Evolutionary conservation across 371 early-diverging fungal genomes (phyloP), one percentile per base, ranked within the genome.

Genomic region (Basidiobolus meristosporus): DNA sequence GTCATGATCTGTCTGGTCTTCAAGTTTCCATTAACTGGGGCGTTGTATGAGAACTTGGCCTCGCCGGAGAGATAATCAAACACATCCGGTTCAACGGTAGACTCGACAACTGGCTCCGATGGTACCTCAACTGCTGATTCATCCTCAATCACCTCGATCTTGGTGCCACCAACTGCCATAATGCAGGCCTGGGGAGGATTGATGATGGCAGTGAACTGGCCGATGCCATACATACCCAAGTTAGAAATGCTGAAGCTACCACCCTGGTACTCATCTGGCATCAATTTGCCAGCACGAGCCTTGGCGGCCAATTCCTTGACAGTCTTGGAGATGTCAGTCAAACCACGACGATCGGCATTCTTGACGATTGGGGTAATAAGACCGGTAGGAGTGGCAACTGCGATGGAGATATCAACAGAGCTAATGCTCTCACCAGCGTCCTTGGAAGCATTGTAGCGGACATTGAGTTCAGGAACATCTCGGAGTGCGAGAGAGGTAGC

Each of bases 221-320:
- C 70, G 57, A 93, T 70, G 39, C 90, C 90, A 48, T 62, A 92
- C 98, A 97, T 97, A 57, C 98, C 98, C 47, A 97, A 67, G 73
- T 97, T 97, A 50, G 91, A 90, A 57, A 97, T 90, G 49, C 93
- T 85, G 71, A 97, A 97, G 39, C 84, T 70, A 31, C 98, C 98
- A 49, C 88, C 87, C 64, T 91, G 93, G 77, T 83, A 96, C 69
- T 97, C 95, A 40, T 90, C 72, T 39, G 95, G 98, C 45, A 69
- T 64, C 9, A 97, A 73, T 65, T 90, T 90, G 61, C 80, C 80
- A 38, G 63, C 73, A 39, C 82, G 83, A 22, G 95, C 98, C 43
- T 79, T 77, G 19, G 58, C 61, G 22, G 91, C 95, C 51, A 97
- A 57, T 35, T 78, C 77, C 60, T 85, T 85, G 42, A 91, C 78